A percentile compares a stretch with the other conserved stretches of the same genome.
Evolutionary conservation across 345 rosid species (phyloP).

Genomic region (Salix brachista): DNA sequence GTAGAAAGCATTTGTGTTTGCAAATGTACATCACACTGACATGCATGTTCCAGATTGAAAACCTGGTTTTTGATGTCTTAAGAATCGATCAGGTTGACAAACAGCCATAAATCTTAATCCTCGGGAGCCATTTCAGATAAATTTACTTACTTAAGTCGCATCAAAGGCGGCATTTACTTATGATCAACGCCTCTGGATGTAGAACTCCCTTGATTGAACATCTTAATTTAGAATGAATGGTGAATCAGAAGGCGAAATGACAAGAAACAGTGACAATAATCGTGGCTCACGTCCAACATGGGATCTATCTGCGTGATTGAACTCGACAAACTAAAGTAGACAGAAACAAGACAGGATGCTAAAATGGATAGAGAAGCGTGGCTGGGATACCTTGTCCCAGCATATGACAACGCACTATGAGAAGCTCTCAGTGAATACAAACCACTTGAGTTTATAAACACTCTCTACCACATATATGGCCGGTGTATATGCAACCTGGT

Average conservation of each 20-base stretch:
- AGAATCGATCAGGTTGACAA: no score
- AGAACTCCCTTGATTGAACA: no score
- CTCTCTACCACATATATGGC: slow-evolving; percentile 28
- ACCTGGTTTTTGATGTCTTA: no score
- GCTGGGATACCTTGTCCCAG: slow-evolving; percentile 11
- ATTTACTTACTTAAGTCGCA: no score
- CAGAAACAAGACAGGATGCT: background rate
- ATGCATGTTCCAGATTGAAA: no score
- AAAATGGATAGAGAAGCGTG: background rate
- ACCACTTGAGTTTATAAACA: background rate
- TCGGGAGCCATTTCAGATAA: no score
- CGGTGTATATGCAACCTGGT: slow-evolving; percentile 4
- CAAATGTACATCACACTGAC: no score
- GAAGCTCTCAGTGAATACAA: slow-evolving; percentile 4
- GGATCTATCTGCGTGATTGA: background rate
- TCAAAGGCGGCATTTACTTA: no score
- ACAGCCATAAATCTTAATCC: no score
- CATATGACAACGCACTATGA: slow-evolving; percentile 12
- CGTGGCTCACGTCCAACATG: background rate
- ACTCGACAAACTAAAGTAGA: background rate
- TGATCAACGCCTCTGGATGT: no score
- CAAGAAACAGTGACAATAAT: background rate
- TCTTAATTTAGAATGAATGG: no score
- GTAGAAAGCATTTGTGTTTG: background rate
- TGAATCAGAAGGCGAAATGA: background rate